These are phyloP conservation scores for Kurtzmaniella cleridarum DNA, from an alignment of 805 yeast species.

Conservation along the genomic window DNA sequence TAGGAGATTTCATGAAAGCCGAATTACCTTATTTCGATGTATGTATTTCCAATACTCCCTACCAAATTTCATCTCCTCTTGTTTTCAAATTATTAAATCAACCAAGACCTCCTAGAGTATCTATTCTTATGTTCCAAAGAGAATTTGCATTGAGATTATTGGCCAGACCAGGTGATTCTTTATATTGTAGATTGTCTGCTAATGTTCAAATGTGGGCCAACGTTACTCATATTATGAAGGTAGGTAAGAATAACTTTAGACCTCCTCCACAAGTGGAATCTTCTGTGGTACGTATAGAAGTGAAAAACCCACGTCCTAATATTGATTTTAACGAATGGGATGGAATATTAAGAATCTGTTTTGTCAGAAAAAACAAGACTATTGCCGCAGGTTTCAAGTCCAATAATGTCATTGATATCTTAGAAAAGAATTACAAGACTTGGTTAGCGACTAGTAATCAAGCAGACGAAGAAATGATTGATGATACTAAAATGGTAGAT, in stretches of 20 bases:
- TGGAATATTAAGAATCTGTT: constrained; percentile 84
- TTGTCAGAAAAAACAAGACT: constrained; percentile 90
- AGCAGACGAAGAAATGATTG: constrained; percentile 28
- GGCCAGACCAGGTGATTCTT: constrained; percentile 94
- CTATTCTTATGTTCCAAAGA: constrained; percentile 95
- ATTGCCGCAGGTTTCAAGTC: constrained; percentile 90
- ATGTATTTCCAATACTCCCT: constrained; percentile 95
- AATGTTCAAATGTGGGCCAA: constrained; percentile 99
- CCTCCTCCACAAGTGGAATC: constrained; percentile 99
- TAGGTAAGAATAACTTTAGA: constrained; percentile 91
- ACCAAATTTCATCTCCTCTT: constrained; percentile 94
- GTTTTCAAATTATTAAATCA: constrained; percentile 88
- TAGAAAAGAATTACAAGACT: constrained; percentile 85
- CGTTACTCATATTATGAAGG: constrained; percentile 97
- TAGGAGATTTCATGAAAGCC: constrained; percentile 95
- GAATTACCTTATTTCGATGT: constrained; percentile 93
- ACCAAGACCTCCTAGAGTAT: constrained; percentile 91
- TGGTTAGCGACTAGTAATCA: constrained; percentile 52
- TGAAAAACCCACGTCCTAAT: constrained; percentile 89
- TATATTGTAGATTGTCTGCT: constrained; percentile 90
- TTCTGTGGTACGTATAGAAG: constrained; percentile 88
- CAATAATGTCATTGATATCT: constrained; percentile 66
- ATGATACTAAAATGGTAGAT: constrained; percentile 36
- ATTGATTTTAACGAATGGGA: constrained; percentile 96
- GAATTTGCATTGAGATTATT: constrained; percentile 91